Conservation (phyloP, 345 rosid genomes). For the Arabidopsis arenosa region DNA sequence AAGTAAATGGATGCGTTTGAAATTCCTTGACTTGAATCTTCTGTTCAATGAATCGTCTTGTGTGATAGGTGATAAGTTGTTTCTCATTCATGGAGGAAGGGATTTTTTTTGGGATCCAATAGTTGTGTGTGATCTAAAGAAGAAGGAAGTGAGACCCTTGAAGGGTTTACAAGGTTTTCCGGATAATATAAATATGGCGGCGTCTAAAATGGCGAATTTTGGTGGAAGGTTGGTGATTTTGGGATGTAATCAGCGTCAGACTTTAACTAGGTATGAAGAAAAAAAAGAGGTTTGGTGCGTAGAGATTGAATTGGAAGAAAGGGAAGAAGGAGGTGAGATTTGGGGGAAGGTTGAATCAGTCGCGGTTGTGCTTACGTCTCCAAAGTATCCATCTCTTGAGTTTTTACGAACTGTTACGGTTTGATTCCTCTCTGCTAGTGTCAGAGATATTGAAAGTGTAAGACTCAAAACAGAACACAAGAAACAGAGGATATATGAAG, state of each 20-base stretch:
- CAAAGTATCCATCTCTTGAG: background rate
- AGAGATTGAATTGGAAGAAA: background rate
- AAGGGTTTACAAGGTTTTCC: background rate
- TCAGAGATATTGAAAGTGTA: background rate
- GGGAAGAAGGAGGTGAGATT: background rate
- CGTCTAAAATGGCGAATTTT: background rate
- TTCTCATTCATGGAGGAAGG: background rate
- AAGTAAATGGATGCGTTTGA: too few species aligned
- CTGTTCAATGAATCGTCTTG: background rate
- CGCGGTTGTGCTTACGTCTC: background rate
- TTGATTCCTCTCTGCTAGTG: background rate
- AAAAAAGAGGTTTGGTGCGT: background rate
- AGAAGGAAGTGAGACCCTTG: background rate
- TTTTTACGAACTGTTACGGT: background rate
- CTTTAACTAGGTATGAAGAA: background rate
- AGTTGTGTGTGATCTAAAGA: background rate
- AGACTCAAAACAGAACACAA: background rate
- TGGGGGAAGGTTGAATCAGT: background rate
- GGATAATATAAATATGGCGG: background rate
- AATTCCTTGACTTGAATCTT: too few species aligned
- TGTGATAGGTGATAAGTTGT: constrained; percentile 10
- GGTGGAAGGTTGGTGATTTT: background rate
- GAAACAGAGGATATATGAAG: background rate
- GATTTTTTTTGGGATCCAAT: background rate
- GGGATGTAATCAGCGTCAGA: background rate